Evolutionary conservation across 306 rosid species (phyloP), one percentile per base, ranked within the genome.

Genomic region (Begonia fuchsioides): DNA sequence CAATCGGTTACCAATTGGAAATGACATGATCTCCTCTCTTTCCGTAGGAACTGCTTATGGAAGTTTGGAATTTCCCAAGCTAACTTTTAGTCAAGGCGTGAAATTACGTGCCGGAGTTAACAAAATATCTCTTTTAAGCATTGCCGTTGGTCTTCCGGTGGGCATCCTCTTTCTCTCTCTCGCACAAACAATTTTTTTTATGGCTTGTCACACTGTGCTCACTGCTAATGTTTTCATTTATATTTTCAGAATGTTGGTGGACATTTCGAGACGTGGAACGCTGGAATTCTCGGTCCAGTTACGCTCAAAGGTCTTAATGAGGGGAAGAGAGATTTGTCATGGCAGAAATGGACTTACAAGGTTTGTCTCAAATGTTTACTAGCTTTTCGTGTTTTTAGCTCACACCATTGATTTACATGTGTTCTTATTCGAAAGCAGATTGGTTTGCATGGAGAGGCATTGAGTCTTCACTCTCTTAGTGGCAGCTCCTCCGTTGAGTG

Each of bases 271-370:
- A 92, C 72, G 65, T 92, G 96, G 98, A 92, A 92, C 47, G 86
- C 94, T 48, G 98, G 98, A 55, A 66, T 92, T 66, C 93, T 92
- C 17, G 96, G 98, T 49, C 98, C 96, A 12, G 74, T 85, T 57
- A 49, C 86, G 15, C 68, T 92, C 60, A 73, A 55, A 49, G 96
- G 87, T 68, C 94, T 92, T 51, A 73, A 85, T 14, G 93, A 79
- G 67, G 96, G 98, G 40, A 77, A 73, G 60, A 79, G 94, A 67
- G 98, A 85, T 75, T 80, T 85, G 72, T 73, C 93, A 35, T 85
- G 98, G 98, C 98, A 85, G 76, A 92, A 92, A 57, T 86, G 98
- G 96, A 67, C 98, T 43, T 92, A 92, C 78, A 85, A 92, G n/a
- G n/a, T n/a, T 65, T 50, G 45, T 50, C 12, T 41, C 35, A 10